phyloP scores from a whole-genome alignment of 345 rosid species.

The Pistacia atlantica region DNA sequence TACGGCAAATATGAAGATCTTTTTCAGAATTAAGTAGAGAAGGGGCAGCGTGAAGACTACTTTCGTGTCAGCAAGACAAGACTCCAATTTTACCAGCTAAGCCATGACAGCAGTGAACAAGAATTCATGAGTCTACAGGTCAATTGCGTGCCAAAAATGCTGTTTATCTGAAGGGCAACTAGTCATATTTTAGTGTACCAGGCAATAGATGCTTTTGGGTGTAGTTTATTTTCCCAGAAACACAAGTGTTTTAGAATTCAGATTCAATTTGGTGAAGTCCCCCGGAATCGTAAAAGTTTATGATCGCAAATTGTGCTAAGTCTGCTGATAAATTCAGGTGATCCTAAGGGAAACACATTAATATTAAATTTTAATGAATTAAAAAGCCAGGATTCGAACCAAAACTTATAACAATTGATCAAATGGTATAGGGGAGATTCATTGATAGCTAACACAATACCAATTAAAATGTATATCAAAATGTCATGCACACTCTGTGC shows the following conservation, averaged over 20 bases:
- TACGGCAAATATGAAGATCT: too few relatives aligned
- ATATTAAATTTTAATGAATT: neutral
- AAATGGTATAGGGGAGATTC: neutral
- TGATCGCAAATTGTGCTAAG: too few relatives aligned
- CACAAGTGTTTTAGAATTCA: neutral
- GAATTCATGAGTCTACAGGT: neutral
- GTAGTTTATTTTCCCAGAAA: neutral
- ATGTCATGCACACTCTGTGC: neutral
- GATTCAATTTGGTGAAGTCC: too few relatives aligned
- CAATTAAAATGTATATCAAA: neutral
- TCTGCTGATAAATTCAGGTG: too few relatives aligned
- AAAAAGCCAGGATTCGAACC: neutral
- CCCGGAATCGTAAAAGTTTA: too few relatives aligned
- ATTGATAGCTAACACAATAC: neutral
- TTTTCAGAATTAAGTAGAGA: neutral
- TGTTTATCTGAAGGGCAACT: neutral
- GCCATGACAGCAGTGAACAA: neutral
- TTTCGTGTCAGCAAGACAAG: neutral
- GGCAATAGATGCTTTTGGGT: neutral
- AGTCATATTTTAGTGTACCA: neutral
- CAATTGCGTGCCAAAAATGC: neutral
- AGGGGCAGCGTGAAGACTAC: neutral
- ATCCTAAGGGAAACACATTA: too few relatives aligned
- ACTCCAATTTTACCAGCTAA: neutral
- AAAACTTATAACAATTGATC: neutral